These are phyloP conservation scores for Amorphotheca resinae DNA, from an alignment of 495 filamentous ascomycete species.

Conservation along the genomic window DNA sequence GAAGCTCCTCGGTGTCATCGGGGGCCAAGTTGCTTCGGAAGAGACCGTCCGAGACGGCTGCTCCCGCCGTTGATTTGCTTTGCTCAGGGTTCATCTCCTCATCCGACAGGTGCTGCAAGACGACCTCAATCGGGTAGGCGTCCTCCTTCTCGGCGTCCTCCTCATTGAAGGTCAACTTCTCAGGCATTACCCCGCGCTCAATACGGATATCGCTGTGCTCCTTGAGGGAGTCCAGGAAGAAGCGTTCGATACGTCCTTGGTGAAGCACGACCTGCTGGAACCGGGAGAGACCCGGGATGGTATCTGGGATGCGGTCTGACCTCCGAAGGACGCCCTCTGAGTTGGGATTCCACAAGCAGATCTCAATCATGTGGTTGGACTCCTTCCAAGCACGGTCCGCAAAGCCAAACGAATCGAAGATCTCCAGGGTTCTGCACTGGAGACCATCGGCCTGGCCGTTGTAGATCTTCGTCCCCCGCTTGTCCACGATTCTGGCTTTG, in stretches of 20 bases:
- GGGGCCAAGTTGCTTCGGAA: constrained; percentile 35
- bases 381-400: constrained; percentile 46
- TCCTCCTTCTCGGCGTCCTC: constrained; percentile 27
- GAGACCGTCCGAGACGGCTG: constrained; percentile 30
- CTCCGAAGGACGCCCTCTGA: constrained; percentile 37
- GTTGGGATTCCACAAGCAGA: constrained; percentile 34
- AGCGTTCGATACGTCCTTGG: constrained; percentile 39
- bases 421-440: constrained; percentile 9
- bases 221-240: constrained; percentile 37
- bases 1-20: constrained; percentile 44
- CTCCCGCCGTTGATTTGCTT: constrained; percentile 23
- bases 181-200: constrained; percentile 34
- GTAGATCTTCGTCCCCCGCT: background rate
- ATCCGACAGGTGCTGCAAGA: constrained; percentile 29
- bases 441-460: constrained; percentile 4
- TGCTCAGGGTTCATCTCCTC: constrained; percentile 31
- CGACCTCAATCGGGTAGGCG: constrained; percentile 40
- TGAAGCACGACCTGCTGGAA: constrained; percentile 41
- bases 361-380: constrained; percentile 36
- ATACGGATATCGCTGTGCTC: constrained; percentile 36
- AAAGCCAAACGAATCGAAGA: constrained; percentile 50
- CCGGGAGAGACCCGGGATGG: constrained; percentile 35
- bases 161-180: constrained; percentile 31
- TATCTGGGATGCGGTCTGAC: constrained; percentile 35
- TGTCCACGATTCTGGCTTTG: background rate